Evolutionary conservation across 2,329 filamentous ascomycete species (phyloP), one percentile per base, ranked within the genome.

Genomic region (Exophiala lecanii-corni): DNA sequence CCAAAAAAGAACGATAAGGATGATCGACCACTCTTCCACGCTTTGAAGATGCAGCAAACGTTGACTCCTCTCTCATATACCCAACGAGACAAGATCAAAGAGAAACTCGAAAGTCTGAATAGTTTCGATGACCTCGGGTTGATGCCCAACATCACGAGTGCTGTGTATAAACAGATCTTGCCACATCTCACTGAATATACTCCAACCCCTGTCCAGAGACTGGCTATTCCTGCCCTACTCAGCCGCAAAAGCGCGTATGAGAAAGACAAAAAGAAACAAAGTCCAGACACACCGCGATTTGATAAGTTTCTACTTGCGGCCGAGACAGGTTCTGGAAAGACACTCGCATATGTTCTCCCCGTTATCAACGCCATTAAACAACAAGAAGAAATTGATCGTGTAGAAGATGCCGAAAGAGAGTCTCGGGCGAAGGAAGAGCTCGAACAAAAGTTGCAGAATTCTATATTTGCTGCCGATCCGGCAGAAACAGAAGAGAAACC

Each of bases 311-410:
- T 98, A 9, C 73, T 98, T 37, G 92, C 92, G 3, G 92, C 92
- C 9, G 92, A 98, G 71, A 98, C 92, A 0, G 92, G 92, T 9
- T 97, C 92, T 1, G 92, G 92, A 47, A 98, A 98, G 71, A 98
- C 92, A 1, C 71, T 98, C 49, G 88, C 92, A 6, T 98, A 98
- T 60, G 71, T 97, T 4, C 67, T 96, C 4, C 94, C 92, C 0
- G 76, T 83, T 12, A 73, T 98, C 39, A 81, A 98, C 65, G 85
- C 86, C 6, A 66, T 98, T 57, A 98, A 98, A 68, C 70, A 78
- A 23, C 81, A 79, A 4, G 86, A 91, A 59, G 71, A 72, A 0
- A 63, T 69, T 9, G 83, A 89, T 51, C 73, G 78, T 42, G 72
- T 76, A 2, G 79, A 81, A 47, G 78, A 81, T 54, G 68, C 69